These are phyloP conservation scores for Claviceps pusilla DNA, from an alignment of 2,329 filamentous ascomycete genomes.

Conservation along the genomic window DNA sequence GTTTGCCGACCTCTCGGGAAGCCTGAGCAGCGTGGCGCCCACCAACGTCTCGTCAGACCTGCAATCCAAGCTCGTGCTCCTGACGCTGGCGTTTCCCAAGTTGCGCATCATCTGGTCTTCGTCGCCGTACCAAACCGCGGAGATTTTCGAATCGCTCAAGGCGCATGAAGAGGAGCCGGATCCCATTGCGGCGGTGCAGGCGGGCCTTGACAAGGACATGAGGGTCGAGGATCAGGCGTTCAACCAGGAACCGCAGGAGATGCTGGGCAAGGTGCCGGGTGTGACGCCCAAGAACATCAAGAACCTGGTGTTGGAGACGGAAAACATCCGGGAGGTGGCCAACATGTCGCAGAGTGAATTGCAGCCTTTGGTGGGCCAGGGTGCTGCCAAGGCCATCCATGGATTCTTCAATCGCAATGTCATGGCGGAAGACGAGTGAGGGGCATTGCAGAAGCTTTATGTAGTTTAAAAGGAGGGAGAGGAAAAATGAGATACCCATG, in stretches of 20 bases:
- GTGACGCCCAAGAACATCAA: slow-evolving; percentile 66
- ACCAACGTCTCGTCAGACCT: slow-evolving; percentile 51
- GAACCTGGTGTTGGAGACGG: slow-evolving; percentile 54
- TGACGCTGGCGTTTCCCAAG: slow-evolving; percentile 81
- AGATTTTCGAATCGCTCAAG: slow-evolving; percentile 92
- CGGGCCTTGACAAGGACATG: slow-evolving; percentile 49
- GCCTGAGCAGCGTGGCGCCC: slow-evolving; percentile 46
- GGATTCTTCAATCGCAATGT: slow-evolving; percentile 63
- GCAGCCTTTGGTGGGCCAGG: slow-evolving; percentile 57
- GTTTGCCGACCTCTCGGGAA: slow-evolving; percentile 51
- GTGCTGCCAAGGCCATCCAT: slow-evolving; percentile 57
- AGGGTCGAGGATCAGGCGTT: slow-evolving; percentile 56
- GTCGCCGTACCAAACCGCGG: slow-evolving; percentile 86
- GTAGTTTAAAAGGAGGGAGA: neutral
- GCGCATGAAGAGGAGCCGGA: slow-evolving; percentile 81
- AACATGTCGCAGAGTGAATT: slow-evolving; percentile 70
- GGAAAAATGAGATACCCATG: slow-evolving; percentile 4
- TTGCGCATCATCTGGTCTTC: slow-evolving; percentile 89
- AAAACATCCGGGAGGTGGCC: slow-evolving; percentile 66
- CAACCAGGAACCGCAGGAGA: slow-evolving; percentile 76
- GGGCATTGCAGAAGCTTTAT: neutral
- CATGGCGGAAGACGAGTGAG: slow-evolving; percentile 29
- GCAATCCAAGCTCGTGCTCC: slow-evolving; percentile 79
- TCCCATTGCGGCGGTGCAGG: slow-evolving; percentile 68
- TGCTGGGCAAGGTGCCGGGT: slow-evolving; percentile 73